Conservation (phyloP, 2,329 filamentous ascomycete genomes). For the Microcyclosporella mali region DNA sequence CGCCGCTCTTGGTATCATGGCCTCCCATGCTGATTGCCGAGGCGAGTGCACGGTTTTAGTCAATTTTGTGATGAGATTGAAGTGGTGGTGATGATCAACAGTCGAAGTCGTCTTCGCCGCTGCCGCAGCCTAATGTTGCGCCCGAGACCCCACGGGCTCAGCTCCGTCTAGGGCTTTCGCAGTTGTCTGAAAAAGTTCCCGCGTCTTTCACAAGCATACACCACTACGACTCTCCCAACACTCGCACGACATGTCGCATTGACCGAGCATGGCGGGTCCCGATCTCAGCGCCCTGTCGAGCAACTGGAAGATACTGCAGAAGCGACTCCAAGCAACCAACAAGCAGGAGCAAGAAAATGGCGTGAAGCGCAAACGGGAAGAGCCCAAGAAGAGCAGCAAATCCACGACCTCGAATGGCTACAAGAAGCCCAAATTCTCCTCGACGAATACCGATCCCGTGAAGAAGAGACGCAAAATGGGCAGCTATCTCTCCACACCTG, state of each 20-base stretch:
- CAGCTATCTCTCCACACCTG: conserved; percentile 24
- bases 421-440: conserved; percentile 20
- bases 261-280: conserved; percentile 32
- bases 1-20: conserved; percentile 36
- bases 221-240: background rate
- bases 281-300: conserved; percentile 39
- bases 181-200: conserved; percentile 6
- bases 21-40: conserved; percentile 44
- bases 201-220: background rate
- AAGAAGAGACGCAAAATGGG: conserved; percentile 49
- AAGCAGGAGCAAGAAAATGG: conserved; percentile 28
- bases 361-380: conserved; percentile 32
- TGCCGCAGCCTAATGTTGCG: conserved; percentile 14
- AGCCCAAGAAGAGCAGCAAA: conserved; percentile 16
- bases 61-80: conserved; percentile 3
- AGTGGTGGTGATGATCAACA: conserved; percentile 9
- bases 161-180: conserved; percentile 1
- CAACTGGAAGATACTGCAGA: conserved; percentile 76
- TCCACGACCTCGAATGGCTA: conserved; percentile 11
- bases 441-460: conserved; percentile 2
- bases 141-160: conserved; percentile 6
- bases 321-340: conserved; percentile 41
- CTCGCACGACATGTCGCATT: conserved; percentile 6
- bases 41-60: background rate
- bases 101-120: conserved; percentile 8